phyloP scores from a whole-genome alignment of 1,139 yeast genomes.

The Suhomyces anneliseae region DNA sequence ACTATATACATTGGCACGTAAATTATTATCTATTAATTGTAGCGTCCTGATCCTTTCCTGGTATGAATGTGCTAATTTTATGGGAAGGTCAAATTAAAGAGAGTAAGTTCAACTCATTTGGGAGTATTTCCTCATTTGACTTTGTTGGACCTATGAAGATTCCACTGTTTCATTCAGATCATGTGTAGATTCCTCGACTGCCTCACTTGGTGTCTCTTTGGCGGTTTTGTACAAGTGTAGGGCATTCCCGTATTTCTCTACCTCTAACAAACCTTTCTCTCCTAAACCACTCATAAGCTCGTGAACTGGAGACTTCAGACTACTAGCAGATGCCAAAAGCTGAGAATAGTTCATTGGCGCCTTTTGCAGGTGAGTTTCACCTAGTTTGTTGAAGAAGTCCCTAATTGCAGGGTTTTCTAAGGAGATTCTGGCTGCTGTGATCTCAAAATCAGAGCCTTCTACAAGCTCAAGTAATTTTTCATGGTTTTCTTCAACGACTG shows the following conservation, averaged over 20 bases:
- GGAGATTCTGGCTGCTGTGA: constrained; percentile 31
- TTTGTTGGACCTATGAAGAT: no score
- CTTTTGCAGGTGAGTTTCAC: background rate
- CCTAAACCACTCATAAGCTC: constrained; percentile 27
- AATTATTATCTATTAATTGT: no score
- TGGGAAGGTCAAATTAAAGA: no score
- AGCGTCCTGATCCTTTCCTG: no score
- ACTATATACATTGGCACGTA: no score
- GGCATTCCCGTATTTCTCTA: constrained; percentile 24
- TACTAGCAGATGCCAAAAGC: constrained; percentile 17
- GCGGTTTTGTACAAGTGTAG: constrained; percentile 18
- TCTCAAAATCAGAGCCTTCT: constrained; percentile 25
- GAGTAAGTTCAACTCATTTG: no score
- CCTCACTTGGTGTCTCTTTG: background rate
- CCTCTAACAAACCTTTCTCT: constrained; percentile 30
- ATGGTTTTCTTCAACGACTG: constrained; percentile 24
- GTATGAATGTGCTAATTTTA: no score
- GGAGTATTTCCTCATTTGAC: no score
- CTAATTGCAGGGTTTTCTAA: constrained; percentile 15
- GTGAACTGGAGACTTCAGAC: constrained; percentile 15
- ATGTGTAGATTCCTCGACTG: no score
- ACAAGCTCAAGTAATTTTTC: constrained; percentile 22
- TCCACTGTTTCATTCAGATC: no score
- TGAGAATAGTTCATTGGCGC: constrained; percentile 16
- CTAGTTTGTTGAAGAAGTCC: constrained; percentile 16